Conservation (phyloP, 140 eudicot species). For the Erigeron philadelphicus region DNA sequence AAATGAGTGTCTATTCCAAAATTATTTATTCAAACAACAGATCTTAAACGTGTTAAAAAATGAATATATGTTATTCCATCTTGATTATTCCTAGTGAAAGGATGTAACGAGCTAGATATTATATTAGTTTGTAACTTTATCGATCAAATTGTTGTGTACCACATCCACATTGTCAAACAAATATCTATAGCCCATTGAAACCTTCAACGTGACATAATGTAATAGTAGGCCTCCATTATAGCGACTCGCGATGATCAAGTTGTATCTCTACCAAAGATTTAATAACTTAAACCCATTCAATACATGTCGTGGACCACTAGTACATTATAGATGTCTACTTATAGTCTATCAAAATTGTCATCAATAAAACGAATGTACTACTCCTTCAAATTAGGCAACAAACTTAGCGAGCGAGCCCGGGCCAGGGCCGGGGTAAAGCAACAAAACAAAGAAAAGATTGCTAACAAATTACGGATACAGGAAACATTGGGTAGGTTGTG, state of each 20-base stretch:
- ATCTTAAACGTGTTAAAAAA: no score
- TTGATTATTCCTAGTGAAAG: background rate
- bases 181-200: background rate
- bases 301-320: slow-evolving; percentile 19
- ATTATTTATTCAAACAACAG: no score
- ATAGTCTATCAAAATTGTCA: background rate
- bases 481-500: slow-evolving; percentile 22
- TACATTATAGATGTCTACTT: slow-evolving; percentile 10
- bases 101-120: background rate
- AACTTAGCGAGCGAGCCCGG: background rate
- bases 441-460: background rate
- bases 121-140: background rate
- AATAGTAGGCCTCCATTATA: background rate
- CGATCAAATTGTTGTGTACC: background rate
- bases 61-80: no score
- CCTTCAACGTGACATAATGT: background rate
- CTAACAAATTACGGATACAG: slow-evolving; percentile 3
- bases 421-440: background rate
- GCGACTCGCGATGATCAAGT: background rate
- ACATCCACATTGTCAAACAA: background rate
- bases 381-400: slow-evolving; percentile 12
- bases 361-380: slow-evolving; percentile 6
- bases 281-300: background rate
- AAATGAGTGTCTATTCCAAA: background rate
- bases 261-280: background rate